Conservation (phyloP, 2,329 filamentous ascomycete genomes). For the Gnomoniopsis smithogilvyi region DNA sequence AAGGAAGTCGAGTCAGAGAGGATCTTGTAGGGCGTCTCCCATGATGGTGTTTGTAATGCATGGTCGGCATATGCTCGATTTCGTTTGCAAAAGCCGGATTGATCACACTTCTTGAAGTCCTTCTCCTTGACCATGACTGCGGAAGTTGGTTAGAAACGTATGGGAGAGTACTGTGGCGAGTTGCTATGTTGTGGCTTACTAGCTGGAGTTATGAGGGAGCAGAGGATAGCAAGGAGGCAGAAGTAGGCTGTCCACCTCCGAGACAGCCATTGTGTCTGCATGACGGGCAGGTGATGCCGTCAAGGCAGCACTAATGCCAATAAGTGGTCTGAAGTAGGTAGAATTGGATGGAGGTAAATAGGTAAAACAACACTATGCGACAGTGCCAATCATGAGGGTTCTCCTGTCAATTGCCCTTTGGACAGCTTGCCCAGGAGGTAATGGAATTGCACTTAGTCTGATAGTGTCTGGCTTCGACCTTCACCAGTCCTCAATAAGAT, state of each 20-base stretch:
- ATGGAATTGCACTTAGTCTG: slow-evolving; percentile 10
- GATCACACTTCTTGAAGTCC: slow-evolving; percentile 94
- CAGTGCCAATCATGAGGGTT: slow-evolving; percentile 22
- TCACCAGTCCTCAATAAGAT: neutral
- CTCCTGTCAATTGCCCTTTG: slow-evolving; percentile 13
- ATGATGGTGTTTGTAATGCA: slow-evolving; percentile 63
- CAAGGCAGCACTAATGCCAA: slow-evolving; percentile 1
- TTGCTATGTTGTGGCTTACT: slow-evolving; percentile 42
- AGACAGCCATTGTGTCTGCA: slow-evolving; percentile 36
- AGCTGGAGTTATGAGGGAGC: slow-evolving; percentile 60
- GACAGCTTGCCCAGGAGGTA: slow-evolving; percentile 9
- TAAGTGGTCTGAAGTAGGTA: neutral
- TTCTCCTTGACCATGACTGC: slow-evolving; percentile 86
- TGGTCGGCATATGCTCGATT: slow-evolving; percentile 87
- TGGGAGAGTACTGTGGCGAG: neutral
- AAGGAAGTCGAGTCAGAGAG: slow-evolving; percentile 69
- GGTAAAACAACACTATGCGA: slow-evolving; percentile 7
- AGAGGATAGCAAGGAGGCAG: slow-evolving; percentile 55
- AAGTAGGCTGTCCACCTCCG: slow-evolving; percentile 64
- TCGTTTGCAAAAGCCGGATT: slow-evolving; percentile 95
- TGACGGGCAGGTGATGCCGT: slow-evolving; percentile 12
- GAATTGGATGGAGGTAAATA: neutral
- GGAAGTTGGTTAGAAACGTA: slow-evolving; percentile 1
- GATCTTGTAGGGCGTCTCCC: slow-evolving; percentile 79
- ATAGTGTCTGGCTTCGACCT: slow-evolving; percentile 13